Percentiles rank a stretch among this genome's conserved stretches.
Conservation (phyloP, 768 basidiomycete genomes). For the Auricularia sp. region DNA sequence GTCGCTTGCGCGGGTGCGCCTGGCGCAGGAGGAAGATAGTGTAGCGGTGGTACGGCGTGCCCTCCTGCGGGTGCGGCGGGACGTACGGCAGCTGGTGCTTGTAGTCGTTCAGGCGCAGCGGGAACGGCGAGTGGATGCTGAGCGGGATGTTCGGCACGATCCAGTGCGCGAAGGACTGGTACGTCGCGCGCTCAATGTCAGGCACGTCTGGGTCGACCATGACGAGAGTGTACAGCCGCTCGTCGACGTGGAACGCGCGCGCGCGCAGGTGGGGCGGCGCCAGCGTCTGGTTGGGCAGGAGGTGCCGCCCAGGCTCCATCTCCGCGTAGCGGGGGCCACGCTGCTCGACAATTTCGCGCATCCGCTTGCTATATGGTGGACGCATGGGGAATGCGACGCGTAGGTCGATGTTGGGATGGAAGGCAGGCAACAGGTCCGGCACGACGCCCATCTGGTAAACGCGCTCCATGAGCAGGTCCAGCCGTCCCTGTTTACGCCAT, state of each 20-base stretch:
- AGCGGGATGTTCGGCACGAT: constrained; percentile 81
- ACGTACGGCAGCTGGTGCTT: constrained; percentile 51
- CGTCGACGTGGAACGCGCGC: constrained; percentile 74
- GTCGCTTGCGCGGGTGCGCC: constrained; percentile 2
- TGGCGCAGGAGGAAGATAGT: constrained; percentile 37
- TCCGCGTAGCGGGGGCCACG: constrained; percentile 19
- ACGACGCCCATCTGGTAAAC: constrained; percentile 84
- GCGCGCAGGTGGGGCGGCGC: constrained; percentile 54
- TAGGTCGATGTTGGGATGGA: constrained; percentile 68
- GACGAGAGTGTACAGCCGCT: constrained; percentile 75
- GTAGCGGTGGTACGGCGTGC: constrained; percentile 73
- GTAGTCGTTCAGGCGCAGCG: background rate
- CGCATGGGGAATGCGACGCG: constrained; percentile 45
- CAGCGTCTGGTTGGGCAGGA: constrained; percentile 63
- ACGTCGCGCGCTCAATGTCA: constrained; percentile 52
- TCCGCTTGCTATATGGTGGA: constrained; percentile 18
- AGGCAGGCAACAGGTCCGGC: constrained; percentile 68
- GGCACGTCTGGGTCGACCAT: constrained; percentile 92
- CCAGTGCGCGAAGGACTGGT: constrained; percentile 75
- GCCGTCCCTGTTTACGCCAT: constrained; percentile 75
- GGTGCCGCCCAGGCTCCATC: constrained; percentile 62
- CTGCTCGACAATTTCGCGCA: constrained; percentile 13
- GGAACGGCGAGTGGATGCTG: constrained; percentile 26
- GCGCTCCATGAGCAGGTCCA: constrained; percentile 93
- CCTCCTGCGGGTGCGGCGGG: constrained; percentile 85